Evolutionary conservation across 164 flowering plant genomes (phyloP), one percentile per base, ranked within the genome.

Genomic region (Pachysandra terminalis): DNA sequence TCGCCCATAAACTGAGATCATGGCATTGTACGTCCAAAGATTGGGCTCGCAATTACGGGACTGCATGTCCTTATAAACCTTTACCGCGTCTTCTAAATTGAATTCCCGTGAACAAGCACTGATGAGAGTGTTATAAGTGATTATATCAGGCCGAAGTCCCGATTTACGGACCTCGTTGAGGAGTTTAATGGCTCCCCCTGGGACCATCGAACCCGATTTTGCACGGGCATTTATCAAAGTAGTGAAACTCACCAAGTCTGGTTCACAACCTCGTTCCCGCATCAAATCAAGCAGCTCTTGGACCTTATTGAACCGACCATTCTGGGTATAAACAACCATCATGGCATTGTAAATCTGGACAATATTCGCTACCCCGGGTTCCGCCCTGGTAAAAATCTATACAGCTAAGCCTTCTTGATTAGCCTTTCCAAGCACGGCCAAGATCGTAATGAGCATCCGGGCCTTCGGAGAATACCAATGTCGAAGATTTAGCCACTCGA

Each of bases 11-110:
- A 92, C 98, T 5, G 99, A 92, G 45, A 96, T 85, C 96, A 96
- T 88, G 23, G 99, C 91, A 84, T 96, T 96, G 67, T 90, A 96
- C 52, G 99, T 95, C 99, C 99, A 95, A 9, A 95, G 73, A 81
- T 95, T 98, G 61, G 99, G 91, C 66, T 84, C 88, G 72, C 97
- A 92, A 23, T 64, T 70, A 27, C 74, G 77, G 10, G 64, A 70
- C 74, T 77, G 83, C 93, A 95, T 81, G 66, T 92, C 96, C 35
- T 68, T 45, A 74, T 76, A 86, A 71, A 92, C 82, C 70, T 80
- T 80, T 68, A 81, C 71, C 2, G 97, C 99, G 76, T 86, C 97
- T 63, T 88, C 90, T 75, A 89, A 75, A 82, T 85, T 83, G 15
- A 90, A 87, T 26, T 79, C 90, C 9, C 89, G 84, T 1, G 99